A percentile compares a stretch with the other conserved stretches of the same genome.
These are phyloP conservation scores for Dryadomyces quercus-mongolicae DNA, from an alignment of 2,329 filamentous ascomycete species.

Conservation along the genomic window DNA sequence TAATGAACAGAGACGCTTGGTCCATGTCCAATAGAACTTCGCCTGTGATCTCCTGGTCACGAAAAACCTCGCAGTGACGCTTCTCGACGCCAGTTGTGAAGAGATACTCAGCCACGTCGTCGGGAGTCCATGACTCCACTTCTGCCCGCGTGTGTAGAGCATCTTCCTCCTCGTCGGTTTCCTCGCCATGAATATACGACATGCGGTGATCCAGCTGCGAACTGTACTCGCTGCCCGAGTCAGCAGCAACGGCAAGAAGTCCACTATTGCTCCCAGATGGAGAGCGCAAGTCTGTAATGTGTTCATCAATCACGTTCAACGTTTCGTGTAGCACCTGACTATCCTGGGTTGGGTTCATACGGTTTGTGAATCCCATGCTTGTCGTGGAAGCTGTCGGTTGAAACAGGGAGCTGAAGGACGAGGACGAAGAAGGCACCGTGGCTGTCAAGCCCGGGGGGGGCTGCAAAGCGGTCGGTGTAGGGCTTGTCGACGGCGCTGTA, in stretches of 20 bases:
- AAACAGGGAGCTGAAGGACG: conserved; percentile 15
- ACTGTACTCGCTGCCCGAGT: conserved; percentile 87
- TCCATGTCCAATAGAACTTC: conserved; percentile 92
- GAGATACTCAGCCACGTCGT: conserved; percentile 79
- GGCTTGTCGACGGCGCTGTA: background rate
- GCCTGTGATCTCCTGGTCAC: conserved; percentile 90
- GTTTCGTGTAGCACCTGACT: conserved; percentile 88
- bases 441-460: conserved; percentile 9
- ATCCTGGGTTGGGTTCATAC: conserved; percentile 33
- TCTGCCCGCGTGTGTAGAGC: conserved; percentile 54
- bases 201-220: conserved; percentile 62
- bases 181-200: conserved; percentile 87
- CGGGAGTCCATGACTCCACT: conserved; percentile 67
- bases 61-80: conserved; percentile 85
- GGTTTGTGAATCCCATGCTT: conserved; percentile 21
- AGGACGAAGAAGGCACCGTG: background rate
- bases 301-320: conserved; percentile 90
- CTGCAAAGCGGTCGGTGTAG: background rate
- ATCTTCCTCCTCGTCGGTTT: conserved; percentile 88
- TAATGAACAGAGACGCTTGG: conserved; percentile 87
- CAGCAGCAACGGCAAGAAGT: conserved; percentile 44
- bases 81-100: conserved; percentile 77
- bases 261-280: conserved; percentile 35
- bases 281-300: conserved; percentile 74
- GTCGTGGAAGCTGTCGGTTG: conserved; percentile 11